A percentile compares a stretch with the other conserved stretches of the same genome.
phyloP scores from a whole-genome alignment of 345 rosid genomes.

The Eucalyptus curtisii region DNA sequence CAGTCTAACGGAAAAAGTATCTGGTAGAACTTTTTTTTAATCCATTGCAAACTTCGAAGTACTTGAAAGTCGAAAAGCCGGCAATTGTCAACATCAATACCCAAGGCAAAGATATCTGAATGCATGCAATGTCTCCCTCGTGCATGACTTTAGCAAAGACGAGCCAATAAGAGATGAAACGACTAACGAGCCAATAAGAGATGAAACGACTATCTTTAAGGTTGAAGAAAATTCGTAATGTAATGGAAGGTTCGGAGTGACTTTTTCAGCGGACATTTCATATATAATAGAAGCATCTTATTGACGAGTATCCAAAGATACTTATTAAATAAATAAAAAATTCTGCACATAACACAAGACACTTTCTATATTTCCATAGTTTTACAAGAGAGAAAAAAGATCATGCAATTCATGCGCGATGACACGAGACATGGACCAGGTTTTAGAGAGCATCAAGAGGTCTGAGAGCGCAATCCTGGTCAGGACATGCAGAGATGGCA shows the following conservation, averaged over 20 bases:
- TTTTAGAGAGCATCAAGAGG: neutral
- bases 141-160: neutral
- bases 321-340: no score
- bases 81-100: neutral
- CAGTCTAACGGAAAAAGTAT: neutral
- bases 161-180: neutral
- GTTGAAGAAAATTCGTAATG: neutral
- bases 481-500: conserved; percentile 6
- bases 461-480: conserved; percentile 5
- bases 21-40: neutral
- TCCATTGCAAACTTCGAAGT: neutral
- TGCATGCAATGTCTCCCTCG: neutral
- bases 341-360: neutral
- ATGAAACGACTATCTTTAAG: neutral
- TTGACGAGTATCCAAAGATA: no score
- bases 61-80: neutral
- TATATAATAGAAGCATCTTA: no score
- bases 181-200: neutral
- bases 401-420: neutral
- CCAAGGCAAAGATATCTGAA: neutral
- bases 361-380: no score
- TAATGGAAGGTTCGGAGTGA: neutral
- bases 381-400: neutral
- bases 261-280: neutral
- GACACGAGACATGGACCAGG: conserved; percentile 1